phyloP scores from a whole-genome alignment of 306 rosid genomes.

The Pterocarpus santalinus region DNA sequence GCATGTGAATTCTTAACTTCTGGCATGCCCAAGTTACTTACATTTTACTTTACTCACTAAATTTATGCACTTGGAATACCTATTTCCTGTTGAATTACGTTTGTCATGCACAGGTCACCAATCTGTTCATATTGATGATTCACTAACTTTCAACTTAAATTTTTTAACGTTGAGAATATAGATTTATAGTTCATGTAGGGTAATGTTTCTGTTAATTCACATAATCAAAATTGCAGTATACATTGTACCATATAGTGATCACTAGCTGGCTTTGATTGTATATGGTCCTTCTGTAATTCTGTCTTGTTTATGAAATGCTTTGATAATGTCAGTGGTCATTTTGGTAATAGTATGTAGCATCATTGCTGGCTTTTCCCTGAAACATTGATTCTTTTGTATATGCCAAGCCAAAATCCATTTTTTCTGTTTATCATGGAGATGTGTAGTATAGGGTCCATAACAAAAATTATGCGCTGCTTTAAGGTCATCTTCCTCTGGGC shows the following conservation, averaged over 20 bases:
- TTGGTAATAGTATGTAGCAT: conserved; percentile 1
- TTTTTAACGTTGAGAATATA: conserved; percentile 6
- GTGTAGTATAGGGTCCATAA: conserved; percentile 21
- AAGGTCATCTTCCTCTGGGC: conserved; percentile 6
- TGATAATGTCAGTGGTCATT: neutral
- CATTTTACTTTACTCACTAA: conserved; percentile 17
- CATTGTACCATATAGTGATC: conserved; percentile 15
- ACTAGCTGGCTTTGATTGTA: conserved; percentile 35
- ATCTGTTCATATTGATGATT: conserved; percentile 25
- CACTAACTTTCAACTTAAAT: neutral
- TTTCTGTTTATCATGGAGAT: conserved; percentile 16
- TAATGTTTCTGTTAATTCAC: conserved; percentile 15
- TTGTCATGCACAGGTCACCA: neutral
- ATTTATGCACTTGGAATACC: conserved; percentile 9
- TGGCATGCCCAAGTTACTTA: conserved; percentile 19
- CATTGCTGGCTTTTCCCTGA: neutral
- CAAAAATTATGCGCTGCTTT: neutral
- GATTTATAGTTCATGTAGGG: conserved; percentile 17
- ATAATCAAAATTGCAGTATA: conserved; percentile 29
- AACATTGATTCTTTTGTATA: neutral
- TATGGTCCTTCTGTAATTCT: conserved; percentile 28
- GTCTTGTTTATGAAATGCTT: conserved; percentile 29
- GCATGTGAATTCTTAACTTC: conserved; percentile 53
- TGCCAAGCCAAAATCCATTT: conserved; percentile 14
- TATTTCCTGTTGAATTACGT: neutral